These are phyloP conservation scores for Ogataea nitratoaversa DNA, from an alignment of 805 yeast species.

Conservation along the genomic window DNA sequence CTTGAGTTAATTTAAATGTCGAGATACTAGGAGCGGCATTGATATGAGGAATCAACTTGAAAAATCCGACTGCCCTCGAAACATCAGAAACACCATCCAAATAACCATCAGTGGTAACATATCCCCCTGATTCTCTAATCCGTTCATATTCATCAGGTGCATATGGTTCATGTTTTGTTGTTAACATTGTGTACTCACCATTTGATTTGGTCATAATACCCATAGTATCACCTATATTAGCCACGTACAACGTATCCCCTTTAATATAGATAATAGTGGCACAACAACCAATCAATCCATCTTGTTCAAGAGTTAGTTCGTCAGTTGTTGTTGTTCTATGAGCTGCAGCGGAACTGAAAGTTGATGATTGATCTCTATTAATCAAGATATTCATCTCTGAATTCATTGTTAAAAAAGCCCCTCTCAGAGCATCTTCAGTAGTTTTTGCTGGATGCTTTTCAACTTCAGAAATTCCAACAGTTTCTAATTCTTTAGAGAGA, in stretches of 20 bases:
- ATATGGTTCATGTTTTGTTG: slow-evolving; percentile 82
- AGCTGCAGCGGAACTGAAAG: slow-evolving; percentile 43
- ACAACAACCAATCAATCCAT: slow-evolving; percentile 77
- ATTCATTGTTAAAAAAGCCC: slow-evolving; percentile 75
- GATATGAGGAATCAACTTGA: slow-evolving; percentile 79
- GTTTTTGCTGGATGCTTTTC: slow-evolving; percentile 41
- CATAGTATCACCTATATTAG: slow-evolving; percentile 88
- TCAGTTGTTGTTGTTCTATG: slow-evolving; percentile 47
- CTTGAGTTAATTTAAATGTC: slow-evolving; percentile 52
- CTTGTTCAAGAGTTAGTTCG: slow-evolving; percentile 59
- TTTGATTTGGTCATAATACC: slow-evolving; percentile 73
- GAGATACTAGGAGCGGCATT: slow-evolving; percentile 83
- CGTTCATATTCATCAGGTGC: slow-evolving; percentile 74
- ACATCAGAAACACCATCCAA: slow-evolving; percentile 79
- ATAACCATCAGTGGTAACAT: slow-evolving; percentile 77
- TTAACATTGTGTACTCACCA: slow-evolving; percentile 73
- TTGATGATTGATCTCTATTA: slow-evolving; percentile 40
- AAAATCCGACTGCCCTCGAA: slow-evolving; percentile 90
- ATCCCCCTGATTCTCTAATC: slow-evolving; percentile 88
- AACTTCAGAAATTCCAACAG: slow-evolving; percentile 29
- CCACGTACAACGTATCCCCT: slow-evolving; percentile 67
- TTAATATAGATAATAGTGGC: slow-evolving; percentile 77
- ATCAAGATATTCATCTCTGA: slow-evolving; percentile 70
- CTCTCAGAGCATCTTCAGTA: slow-evolving; percentile 71
- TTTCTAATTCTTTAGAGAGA: slow-evolving; percentile 62